Base-by-base conservation (phyloP, 108 stramenopile species). In the Stephanodiscus triporus region DNA sequence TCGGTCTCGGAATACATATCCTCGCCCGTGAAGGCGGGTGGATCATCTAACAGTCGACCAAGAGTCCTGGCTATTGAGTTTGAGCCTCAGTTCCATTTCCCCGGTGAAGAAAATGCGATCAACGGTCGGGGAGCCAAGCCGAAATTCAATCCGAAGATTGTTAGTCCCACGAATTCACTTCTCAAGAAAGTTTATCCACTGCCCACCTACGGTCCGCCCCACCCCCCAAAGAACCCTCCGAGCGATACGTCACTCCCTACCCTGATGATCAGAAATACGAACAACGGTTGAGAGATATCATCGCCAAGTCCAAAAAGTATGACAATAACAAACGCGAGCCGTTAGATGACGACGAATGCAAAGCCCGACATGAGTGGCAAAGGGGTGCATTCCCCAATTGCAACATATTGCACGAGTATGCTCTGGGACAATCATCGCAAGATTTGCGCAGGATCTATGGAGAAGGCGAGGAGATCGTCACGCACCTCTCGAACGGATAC, bases 331-430 rank as follows among this genome's bases (percentile, higher is more conserved):
- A 62, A 49, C 70, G 70, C 23, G 87, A 90, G 34, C 62, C 70
- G 4, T 74, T 86, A 13, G 88, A 86, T 59, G 73, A 60, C 11
- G 82, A 70, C 1, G 67, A 76, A 0, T 94, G 93, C 66, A 78
- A 76, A 22, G 81, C 86, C 11, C 66, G 83, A 48, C 78, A 90
- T 47, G 75, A 82, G 5, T 94, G 93, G 93, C 89, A 90, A 67
- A 62, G 57, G 13, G 59, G 49, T 10, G 73, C 70, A 11, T 87
- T 64, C 81, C 89, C 89, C 19, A 88, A 84, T 48, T 94, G 93
- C 76, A 94, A 94, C 59, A 37, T 51, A 6, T 13, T 94, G 22
- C 86, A 91, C 58, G 91, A 94, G 78, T 72, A 75, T 37, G 89
- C 90, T 63, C 37, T 90, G 20, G 76, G 70, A 2, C 36, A 64